phyloP scores from a whole-genome alignment of 306 rosid genomes.

The Cicer judaicum region DNA sequence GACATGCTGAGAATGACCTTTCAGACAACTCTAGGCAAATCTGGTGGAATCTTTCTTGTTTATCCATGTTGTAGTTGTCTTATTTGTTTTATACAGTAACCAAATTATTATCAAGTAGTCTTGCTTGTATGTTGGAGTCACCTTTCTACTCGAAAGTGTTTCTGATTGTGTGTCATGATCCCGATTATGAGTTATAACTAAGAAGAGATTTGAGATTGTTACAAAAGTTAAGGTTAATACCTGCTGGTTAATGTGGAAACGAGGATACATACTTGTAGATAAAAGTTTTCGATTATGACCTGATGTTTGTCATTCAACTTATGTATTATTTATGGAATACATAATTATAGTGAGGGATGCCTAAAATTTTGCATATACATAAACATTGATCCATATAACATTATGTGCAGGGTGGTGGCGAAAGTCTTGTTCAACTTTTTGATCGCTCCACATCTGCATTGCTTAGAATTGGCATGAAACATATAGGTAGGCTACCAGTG shows the following conservation, averaged over 20 bases:
- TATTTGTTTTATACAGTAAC: slow-evolving; percentile 9
- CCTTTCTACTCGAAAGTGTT: slow-evolving; percentile 14
- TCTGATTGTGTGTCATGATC: slow-evolving; percentile 17
- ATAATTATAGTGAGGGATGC: neutral
- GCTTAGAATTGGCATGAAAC: slow-evolving; percentile 68
- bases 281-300: slow-evolving; percentile 13
- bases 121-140: neutral
- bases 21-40: neutral
- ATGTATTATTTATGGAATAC: slow-evolving; percentile 10
- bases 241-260: slow-evolving; percentile 12
- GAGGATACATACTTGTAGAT: slow-evolving; percentile 18
- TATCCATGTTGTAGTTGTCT: slow-evolving; percentile 17
- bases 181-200: slow-evolving; percentile 15
- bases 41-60: slow-evolving; percentile 3
- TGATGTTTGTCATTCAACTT: slow-evolving; percentile 19
- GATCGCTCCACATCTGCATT: slow-evolving; percentile 75
- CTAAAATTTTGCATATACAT: slow-evolving; percentile 28
- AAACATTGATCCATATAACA: slow-evolving; percentile 39
- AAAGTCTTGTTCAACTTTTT: slow-evolving; percentile 78
- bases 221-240: slow-evolving; percentile 8
- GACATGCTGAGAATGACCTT: neutral
- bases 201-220: slow-evolving; percentile 4
- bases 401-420: slow-evolving; percentile 88
- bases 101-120: slow-evolving; percentile 16
- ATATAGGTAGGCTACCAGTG: slow-evolving; percentile 60